A percentile compares a stretch with the other conserved stretches of the same genome.
phyloP scores from a whole-genome alignment of 202 grass and related monocot species.

The Cymbopogon flexuosus region DNA sequence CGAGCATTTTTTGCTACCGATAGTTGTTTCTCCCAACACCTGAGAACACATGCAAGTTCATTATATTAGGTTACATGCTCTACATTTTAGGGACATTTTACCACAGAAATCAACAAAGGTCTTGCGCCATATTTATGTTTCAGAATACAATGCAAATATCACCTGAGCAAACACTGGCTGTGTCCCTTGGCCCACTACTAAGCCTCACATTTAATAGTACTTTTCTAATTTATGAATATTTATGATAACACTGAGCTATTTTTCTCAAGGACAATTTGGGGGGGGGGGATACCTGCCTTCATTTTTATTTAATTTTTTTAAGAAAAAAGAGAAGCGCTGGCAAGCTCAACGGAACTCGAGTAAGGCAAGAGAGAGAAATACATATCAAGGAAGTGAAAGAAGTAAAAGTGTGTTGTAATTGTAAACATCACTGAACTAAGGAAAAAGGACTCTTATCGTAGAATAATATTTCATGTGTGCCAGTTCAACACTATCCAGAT shows the following conservation, averaged over 20 bases:
- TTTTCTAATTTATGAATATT: neutral
- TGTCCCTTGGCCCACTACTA: neutral
- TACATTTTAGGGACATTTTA: neutral
- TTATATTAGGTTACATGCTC: neutral
- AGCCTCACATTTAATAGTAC: neutral
- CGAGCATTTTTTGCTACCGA: slow-evolving; percentile 65
- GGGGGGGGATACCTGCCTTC: neutral
- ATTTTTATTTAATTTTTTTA: neutral
- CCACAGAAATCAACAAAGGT: no score
- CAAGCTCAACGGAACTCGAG: neutral
- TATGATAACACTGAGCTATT: neutral
- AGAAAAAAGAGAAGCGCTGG: neutral
- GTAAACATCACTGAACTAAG: neutral
- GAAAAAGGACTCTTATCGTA: neutral
- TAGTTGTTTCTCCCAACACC: slow-evolving; percentile 76
- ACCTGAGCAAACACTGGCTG: neutral
- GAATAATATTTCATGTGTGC: neutral
- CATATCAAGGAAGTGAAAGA: neutral
- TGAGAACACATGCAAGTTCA: slow-evolving; percentile 27
- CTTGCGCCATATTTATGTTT: neutral
- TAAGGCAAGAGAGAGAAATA: neutral
- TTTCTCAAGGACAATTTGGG: neutral
- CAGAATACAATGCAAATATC: neutral
- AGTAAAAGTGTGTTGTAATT: neutral
- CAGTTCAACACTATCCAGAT: neutral